These are phyloP conservation scores for Hymenoscyphus occultus DNA, from an alignment of 2,329 filamentous ascomycete genomes.

Conservation along the genomic window DNA sequence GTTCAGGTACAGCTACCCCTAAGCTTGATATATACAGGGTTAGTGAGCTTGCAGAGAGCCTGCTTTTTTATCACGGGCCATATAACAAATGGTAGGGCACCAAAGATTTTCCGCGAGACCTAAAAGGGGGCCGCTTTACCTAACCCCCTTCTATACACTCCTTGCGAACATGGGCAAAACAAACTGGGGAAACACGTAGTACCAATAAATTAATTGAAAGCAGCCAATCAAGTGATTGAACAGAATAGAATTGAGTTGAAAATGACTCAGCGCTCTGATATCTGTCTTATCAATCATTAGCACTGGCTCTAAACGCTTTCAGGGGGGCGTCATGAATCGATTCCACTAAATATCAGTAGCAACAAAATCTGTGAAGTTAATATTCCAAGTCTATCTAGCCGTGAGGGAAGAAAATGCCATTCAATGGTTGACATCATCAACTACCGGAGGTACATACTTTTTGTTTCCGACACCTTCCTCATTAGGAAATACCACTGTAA, in stretches of 20 bases:
- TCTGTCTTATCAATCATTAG: background rate
- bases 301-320: background rate
- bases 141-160: background rate
- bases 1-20: background rate
- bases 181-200: background rate
- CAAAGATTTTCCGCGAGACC: background rate
- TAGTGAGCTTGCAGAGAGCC: background rate
- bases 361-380: background rate
- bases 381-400: background rate
- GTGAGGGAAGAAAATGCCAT: background rate
- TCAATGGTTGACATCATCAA: background rate
- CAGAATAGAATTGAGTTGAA: background rate
- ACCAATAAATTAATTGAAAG: background rate
- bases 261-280: background rate
- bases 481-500: background rate
- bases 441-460: background rate
- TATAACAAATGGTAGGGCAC: background rate
- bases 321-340: background rate
- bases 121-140: background rate
- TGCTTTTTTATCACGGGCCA: background rate
- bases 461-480: background rate
- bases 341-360: background rate
- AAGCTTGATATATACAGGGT: background rate
- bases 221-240: background rate
- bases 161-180: background rate